Evolutionary conservation across 805 yeast genomes (phyloP), one percentile per base, ranked within the genome.

Genomic region (Lipomyces spencermartinsiae): DNA sequence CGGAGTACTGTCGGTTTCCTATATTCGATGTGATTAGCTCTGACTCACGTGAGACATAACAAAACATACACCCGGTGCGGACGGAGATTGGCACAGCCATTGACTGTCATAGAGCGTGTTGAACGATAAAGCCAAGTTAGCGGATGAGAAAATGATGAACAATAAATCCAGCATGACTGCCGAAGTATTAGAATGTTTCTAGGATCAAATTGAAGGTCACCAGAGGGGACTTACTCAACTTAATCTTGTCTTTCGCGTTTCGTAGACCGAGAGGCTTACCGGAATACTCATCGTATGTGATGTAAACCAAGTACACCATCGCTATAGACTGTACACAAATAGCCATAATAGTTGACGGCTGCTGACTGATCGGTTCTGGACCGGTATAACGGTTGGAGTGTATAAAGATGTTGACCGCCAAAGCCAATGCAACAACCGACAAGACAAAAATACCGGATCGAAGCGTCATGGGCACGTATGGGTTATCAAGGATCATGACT

Each of bases 341-440:
- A 2, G 98, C 95, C 97, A 95, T 92, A 58, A 93, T 88, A 0
- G 98, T 91, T 73, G 97, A 89, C 19, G 99, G 90, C 75, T 91
- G 93, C 76, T 91, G 97, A 7, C 84, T 81, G 7, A 91, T 78
- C 12, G 80, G 75, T 35, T 31, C 63, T 75, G 74, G 35, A 43
- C 22, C 22, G 10, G 33, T 25, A 37, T 63, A 59, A 64, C 75
- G 64, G 56, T 19, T 57, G 1, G 75, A 61, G n/a, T 34, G 53
- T 63, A 78, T 73, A 76, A 83, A 86, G 63, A 92, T 86, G 58
- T 88, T 78, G 5, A 83, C 79, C 0, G 98, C 93, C 33, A 94
- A 76, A 0, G 87, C 95, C 71, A 94, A 82, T 0, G 97, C 92
- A 46, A 88, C 79, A 0, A 86, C 79, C 12, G 92, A 86, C 56